Percentiles rank a stretch among this genome's conserved stretches.
Evolutionary conservation across 2,329 filamentous ascomycete genomes (phyloP).

Genomic region (Colletotrichum filicis): DNA sequence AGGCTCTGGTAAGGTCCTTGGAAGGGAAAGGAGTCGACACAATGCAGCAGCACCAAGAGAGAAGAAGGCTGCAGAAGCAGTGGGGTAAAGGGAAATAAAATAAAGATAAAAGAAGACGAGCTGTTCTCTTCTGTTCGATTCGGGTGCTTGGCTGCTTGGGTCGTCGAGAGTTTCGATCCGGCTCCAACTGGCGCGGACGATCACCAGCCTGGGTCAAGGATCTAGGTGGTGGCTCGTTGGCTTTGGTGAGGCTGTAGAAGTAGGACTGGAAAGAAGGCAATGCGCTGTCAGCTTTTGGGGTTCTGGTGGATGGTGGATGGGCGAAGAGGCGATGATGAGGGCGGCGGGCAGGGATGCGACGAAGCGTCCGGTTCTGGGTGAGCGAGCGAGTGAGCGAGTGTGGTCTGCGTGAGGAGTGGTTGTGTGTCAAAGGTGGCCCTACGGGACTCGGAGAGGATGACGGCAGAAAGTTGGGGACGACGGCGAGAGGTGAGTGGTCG

Average conservation of each 20-base stretch:
- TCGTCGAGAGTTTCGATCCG: constrained; percentile 11
- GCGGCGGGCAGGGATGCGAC: constrained; percentile 18
- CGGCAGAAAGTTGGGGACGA: constrained; percentile 22
- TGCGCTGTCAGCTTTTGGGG: constrained; percentile 34
- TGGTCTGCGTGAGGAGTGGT: constrained; percentile 10
- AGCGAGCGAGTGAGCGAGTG: neutral
- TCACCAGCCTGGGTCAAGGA: constrained; percentile 33
- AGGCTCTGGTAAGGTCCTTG: neutral
- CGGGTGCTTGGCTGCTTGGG: neutral
- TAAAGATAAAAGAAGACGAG: neutral
- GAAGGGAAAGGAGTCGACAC: neutral
- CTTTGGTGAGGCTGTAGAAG: constrained; percentile 33
- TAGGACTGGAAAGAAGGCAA: constrained; percentile 25
- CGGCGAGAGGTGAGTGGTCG: constrained; percentile 9
- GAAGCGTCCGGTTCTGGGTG: neutral
- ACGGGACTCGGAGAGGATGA: constrained; percentile 23
- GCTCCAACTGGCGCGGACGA: constrained; percentile 18
- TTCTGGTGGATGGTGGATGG: constrained; percentile 1
- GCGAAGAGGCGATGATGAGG: constrained; percentile 12
- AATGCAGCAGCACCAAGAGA: neutral
- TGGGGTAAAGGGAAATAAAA: neutral
- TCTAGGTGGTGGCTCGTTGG: constrained; percentile 5
- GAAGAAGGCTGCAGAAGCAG: neutral
- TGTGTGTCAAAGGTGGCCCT: constrained; percentile 27
- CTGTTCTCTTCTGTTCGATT: neutral